Evolutionary conservation across 352 stramenopile genomes (phyloP).

Genomic region (Globisporangium nodosum): DNA sequence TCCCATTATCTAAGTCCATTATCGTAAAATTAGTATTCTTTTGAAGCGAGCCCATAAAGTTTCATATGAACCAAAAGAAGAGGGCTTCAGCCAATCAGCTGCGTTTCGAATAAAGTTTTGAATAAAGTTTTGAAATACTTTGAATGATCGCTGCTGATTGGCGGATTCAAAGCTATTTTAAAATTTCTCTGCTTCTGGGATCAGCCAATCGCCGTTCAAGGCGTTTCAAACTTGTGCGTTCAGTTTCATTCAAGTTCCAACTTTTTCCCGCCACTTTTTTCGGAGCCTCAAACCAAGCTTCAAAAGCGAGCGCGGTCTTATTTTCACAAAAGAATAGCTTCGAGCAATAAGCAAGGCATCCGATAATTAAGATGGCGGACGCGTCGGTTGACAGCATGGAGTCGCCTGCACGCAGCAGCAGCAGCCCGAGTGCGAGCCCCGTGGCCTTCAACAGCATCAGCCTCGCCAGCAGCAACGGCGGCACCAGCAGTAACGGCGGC

Average conservation of each 20-base stretch:
- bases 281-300: not conserved
- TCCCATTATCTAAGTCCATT: too few relatives aligned
- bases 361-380: not conserved
- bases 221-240: not conserved
- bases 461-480: not conserved
- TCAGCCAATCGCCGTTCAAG: too few relatives aligned
- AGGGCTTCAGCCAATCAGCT: too few relatives aligned
- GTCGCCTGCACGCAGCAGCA: conserved; percentile 2
- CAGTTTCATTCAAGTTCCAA: conserved; percentile 8
- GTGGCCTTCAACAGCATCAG: not conserved
- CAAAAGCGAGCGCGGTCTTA: not conserved
- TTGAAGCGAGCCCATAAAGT: too few relatives aligned
- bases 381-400: conserved; percentile 1
- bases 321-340: not conserved
- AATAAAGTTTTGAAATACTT: too few relatives aligned
- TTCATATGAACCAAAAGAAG: too few relatives aligned
- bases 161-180: too few relatives aligned
- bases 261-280: not conserved
- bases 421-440: conserved; percentile 2
- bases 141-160: too few relatives aligned
- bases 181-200: too few relatives aligned
- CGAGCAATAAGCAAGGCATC: not conserved
- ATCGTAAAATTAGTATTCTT: too few relatives aligned
- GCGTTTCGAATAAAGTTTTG: too few relatives aligned
- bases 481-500: not conserved